Percentiles rank a stretch among this genome's conserved stretches.
Evolutionary conservation across 805 yeast species (phyloP).

Genomic region (Isabelozyma gotoi): DNA sequence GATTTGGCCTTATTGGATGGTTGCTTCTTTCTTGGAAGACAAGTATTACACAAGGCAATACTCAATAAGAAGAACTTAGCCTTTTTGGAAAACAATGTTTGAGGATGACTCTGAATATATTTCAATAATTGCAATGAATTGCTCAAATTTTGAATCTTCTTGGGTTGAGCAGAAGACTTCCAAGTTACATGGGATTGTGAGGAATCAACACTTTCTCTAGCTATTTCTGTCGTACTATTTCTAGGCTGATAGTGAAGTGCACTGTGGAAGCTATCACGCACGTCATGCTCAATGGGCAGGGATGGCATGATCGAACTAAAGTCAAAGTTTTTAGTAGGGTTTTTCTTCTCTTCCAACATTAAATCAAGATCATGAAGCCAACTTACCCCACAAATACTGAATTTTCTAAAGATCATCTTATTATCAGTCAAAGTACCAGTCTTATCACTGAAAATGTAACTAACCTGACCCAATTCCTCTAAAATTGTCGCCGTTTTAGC

Average conservation of each 20-base stretch:
- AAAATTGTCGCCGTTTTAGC: conserved; percentile 93
- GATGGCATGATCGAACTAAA: conserved; percentile 4
- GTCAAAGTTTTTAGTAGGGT: conserved; percentile 1
- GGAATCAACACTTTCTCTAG: conserved; percentile 33
- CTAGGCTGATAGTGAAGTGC: conserved; percentile 13
- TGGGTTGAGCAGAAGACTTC: conserved; percentile 51
- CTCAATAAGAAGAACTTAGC: conserved; percentile 79
- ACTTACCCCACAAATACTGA: conserved; percentile 82
- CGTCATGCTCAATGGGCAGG: neutral
- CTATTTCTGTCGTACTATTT: conserved; percentile 31
- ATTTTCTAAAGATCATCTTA: conserved; percentile 85
- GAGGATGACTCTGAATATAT: conserved; percentile 72
- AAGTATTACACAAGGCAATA: conserved; percentile 85
- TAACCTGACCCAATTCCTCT: conserved; percentile 96
- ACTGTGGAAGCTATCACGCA: neutral
- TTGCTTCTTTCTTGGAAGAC: conserved; percentile 64
- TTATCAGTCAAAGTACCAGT: conserved; percentile 97
- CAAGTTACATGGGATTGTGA: conserved; percentile 32
- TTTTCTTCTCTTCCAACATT: conserved; percentile 17
- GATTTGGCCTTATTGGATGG: conserved; percentile 9
- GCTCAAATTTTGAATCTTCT: conserved; percentile 39
- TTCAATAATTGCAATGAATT: conserved; percentile 62
- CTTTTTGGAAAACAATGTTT: conserved; percentile 63
- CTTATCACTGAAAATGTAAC: conserved; percentile 92
- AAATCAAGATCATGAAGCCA: conserved; percentile 81